A percentile compares a stretch with the other conserved stretches of the same genome.
Evolutionary conservation across 2,329 filamentous ascomycete genomes (phyloP).

Genomic region (Colletotrichum navitas): DNA sequence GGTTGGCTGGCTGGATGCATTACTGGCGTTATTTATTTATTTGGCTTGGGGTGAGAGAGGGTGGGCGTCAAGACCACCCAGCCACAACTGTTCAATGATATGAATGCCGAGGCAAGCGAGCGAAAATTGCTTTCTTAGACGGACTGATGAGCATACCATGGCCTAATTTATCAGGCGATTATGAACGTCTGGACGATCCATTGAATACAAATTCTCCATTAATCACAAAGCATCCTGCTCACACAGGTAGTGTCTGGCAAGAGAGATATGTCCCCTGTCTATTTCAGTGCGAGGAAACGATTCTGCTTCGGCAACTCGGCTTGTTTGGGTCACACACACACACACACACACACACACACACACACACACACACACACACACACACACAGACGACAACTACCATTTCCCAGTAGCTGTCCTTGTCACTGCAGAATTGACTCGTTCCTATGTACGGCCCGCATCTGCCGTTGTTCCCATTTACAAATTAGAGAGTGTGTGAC

Average conservation of each 20-base stretch:
- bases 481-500: background rate
- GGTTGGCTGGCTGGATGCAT: background rate
- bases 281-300: no score
- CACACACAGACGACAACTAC: background rate
- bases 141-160: background rate
- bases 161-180: background rate
- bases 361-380: background rate
- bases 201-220: constrained; percentile 1
- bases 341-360: background rate
- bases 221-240: background rate
- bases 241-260: background rate
- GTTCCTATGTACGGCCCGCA: no score
- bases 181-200: background rate
- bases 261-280: background rate
- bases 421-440: no score
- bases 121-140: background rate
- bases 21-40: constrained; percentile 4
- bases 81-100: background rate
- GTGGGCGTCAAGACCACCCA: background rate
- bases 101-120: background rate
- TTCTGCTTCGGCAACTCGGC: background rate
- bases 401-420: background rate
- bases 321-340: background rate
- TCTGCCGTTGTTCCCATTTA: background rate
- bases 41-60: background rate